phyloP scores from a whole-genome alignment of 1,284 basidiomycete species.

The Cystobasidium slooffiae region DNA sequence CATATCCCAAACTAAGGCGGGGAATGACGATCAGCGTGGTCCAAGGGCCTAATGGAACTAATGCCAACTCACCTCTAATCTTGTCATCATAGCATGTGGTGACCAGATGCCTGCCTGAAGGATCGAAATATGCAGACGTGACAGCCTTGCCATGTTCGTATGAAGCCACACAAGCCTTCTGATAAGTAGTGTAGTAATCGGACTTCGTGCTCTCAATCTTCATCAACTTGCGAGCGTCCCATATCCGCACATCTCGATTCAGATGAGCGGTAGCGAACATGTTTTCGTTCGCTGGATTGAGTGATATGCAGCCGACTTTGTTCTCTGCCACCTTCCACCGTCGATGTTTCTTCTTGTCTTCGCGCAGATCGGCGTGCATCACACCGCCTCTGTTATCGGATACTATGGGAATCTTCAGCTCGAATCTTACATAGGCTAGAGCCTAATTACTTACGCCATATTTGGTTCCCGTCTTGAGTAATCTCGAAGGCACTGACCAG shows the following conservation, averaged over 20 bases:
- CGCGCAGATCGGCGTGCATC: constrained; percentile 59
- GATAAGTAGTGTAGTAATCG: constrained; percentile 1
- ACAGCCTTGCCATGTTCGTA: constrained; percentile 59
- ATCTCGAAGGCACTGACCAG: constrained; percentile 60
- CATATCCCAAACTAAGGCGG: constrained; percentile 57
- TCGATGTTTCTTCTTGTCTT: constrained; percentile 45
- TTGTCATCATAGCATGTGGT: constrained; percentile 43
- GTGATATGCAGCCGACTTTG: constrained; percentile 49
- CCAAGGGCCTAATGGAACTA: no score
- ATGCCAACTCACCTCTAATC: constrained; percentile 34
- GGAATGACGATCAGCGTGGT: no score
- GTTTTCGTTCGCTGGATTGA: constrained; percentile 50
- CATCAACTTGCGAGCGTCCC: constrained; percentile 49
- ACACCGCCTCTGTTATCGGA: constrained; percentile 60
- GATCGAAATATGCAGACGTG: constrained; percentile 60
- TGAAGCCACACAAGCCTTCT: constrained; percentile 49
- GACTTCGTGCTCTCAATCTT: constrained; percentile 30
- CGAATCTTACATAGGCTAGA: not conserved
- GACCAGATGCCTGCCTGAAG: constrained; percentile 55
- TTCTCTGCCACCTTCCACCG: constrained; percentile 48
- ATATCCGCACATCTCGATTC: constrained; percentile 49
- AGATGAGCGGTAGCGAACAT: constrained; percentile 51
- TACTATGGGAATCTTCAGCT: constrained; percentile 32
- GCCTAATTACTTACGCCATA: constrained; percentile 48
- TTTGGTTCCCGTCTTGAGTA: constrained; percentile 56